phyloP scores from a whole-genome alignment of 2,329 filamentous ascomycete species.

The Neofusicoccum cordaticola region DNA sequence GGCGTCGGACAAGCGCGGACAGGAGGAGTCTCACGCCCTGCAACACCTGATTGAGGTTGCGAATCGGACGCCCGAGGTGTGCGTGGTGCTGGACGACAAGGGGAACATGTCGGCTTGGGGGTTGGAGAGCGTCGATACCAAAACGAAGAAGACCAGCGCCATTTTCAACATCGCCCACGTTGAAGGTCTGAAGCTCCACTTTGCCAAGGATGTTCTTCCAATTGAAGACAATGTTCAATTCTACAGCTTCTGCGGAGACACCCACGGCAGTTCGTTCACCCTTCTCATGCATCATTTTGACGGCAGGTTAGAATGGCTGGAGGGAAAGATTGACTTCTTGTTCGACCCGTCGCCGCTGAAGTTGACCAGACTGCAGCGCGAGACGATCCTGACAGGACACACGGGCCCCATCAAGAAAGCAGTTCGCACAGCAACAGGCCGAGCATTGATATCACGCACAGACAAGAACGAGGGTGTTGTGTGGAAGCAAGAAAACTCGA shows the following conservation, averaged over 20 bases:
- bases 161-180: slow-evolving; percentile 87
- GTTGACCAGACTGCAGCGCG: slow-evolving; percentile 58
- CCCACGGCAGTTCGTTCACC: slow-evolving; percentile 61
- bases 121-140: slow-evolving; percentile 78
- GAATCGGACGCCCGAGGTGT: slow-evolving; percentile 82
- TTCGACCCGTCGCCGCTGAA: slow-evolving; percentile 67
- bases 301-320: slow-evolving; percentile 78
- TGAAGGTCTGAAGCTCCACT: slow-evolving; percentile 52
- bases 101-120: slow-evolving; percentile 92
- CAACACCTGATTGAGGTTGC: slow-evolving; percentile 84
- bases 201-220: slow-evolving; percentile 31
- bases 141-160: slow-evolving; percentile 61
- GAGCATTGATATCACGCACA: slow-evolving; percentile 77
- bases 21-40: slow-evolving; percentile 67
- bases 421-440: slow-evolving; percentile 77
- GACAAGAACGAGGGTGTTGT: slow-evolving; percentile 75
- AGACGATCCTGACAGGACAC: slow-evolving; percentile 79
- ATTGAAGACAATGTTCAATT: slow-evolving; percentile 64
- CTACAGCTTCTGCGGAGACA: slow-evolving; percentile 66
- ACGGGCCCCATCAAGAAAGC: slow-evolving; percentile 78
- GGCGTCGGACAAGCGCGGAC: slow-evolving; percentile 48
- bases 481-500: slow-evolving; percentile 66
- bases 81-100: slow-evolving; percentile 76
- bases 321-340: slow-evolving; percentile 72
- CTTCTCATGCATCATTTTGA: slow-evolving; percentile 82